phyloP scores from a whole-genome alignment of 2,329 filamentous ascomycete species.

The Thielaviopsis punctulata region DNA sequence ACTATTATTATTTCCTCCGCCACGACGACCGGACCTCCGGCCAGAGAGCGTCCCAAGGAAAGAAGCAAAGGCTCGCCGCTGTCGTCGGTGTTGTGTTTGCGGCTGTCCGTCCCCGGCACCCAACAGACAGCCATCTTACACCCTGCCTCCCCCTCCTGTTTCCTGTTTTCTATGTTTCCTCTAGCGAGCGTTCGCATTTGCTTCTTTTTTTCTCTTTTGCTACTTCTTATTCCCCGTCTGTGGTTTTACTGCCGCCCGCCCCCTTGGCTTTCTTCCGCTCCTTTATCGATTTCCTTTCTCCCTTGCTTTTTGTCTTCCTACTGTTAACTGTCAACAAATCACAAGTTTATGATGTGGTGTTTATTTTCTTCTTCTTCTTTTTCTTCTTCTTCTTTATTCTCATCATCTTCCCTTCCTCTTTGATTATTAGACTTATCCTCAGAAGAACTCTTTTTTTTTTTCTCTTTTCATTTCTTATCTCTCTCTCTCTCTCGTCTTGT shows the following conservation, averaged over 20 bases:
- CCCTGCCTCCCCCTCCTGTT: neutral
- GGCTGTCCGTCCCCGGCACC: too few species aligned
- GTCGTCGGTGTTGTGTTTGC: too few species aligned
- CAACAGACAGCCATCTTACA: too few species aligned
- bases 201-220: neutral
- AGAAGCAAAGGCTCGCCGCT: too few species aligned
- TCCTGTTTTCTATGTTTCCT: constrained; percentile 2
- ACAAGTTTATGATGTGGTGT: neutral
- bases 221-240: neutral
- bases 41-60: too few species aligned
- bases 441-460: neutral
- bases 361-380: neutral
- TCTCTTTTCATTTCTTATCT: too few species aligned
- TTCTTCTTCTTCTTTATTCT: neutral
- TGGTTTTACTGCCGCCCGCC: neutral
- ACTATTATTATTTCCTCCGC: neutral
- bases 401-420: neutral
- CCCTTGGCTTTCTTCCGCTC: neutral
- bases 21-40: too few species aligned
- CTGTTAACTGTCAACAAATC: neutral
- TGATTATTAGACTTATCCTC: neutral
- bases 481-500: neutral
- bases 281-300: neutral
- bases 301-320: neutral
- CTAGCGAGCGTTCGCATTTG: constrained; percentile 2